phyloP scores from a whole-genome alignment of 163 green algal genomes.

The Scenedesmus sp. region DNA sequence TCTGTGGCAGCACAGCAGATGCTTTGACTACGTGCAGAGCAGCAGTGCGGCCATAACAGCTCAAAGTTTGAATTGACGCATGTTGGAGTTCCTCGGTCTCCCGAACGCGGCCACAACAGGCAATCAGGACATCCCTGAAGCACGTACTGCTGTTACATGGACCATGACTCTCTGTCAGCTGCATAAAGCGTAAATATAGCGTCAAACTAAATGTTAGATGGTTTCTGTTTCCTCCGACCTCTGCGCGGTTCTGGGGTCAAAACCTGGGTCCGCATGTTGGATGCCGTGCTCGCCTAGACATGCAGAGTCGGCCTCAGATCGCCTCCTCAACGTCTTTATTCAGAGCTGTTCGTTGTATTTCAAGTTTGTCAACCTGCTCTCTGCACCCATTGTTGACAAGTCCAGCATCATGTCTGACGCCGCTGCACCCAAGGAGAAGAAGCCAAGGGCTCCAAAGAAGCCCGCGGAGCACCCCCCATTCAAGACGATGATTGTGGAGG shows the following conservation, averaged over 20 bases:
- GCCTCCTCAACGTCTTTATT: neutral
- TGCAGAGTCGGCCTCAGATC: neutral
- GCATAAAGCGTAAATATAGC: neutral
- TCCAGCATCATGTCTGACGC: constrained; percentile 29
- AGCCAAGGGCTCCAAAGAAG: constrained; percentile 53
- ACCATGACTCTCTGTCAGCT: neutral
- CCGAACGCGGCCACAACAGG: neutral
- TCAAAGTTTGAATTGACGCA: neutral
- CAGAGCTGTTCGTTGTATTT: neutral
- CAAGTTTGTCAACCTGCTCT: neutral
- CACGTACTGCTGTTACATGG: neutral
- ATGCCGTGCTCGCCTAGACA: neutral
- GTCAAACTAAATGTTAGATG: too few species aligned
- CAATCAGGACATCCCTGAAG: neutral
- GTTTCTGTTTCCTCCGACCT: neutral
- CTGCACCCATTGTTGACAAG: neutral
- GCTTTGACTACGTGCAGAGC: neutral
- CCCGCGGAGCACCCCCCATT: constrained; percentile 51
- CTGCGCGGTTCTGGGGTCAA: neutral
- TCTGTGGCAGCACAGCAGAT: neutral
- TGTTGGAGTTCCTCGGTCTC: neutral
- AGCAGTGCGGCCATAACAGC: neutral
- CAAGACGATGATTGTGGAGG: constrained; percentile 50
- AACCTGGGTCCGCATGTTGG: neutral
- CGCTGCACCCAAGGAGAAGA: constrained; percentile 31